These are phyloP conservation scores for Sporothrix pallida DNA, from an alignment of 2,329 filamentous ascomycete species.

Conservation along the genomic window DNA sequence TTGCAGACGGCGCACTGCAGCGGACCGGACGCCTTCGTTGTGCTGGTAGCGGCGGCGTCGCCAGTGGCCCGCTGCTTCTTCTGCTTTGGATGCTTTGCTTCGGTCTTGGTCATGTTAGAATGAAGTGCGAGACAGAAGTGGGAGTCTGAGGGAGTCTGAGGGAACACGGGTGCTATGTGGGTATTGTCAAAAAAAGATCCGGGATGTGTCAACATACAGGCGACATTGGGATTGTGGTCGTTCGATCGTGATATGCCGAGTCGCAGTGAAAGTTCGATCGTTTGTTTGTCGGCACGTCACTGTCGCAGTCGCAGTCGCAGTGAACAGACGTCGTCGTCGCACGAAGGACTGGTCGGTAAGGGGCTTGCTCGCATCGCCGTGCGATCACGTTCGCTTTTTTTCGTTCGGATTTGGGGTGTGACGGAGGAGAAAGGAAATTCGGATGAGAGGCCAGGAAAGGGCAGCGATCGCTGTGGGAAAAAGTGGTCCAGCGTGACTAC, in stretches of 20 bases:
- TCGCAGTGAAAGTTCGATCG: not conserved
- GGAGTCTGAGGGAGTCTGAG: no score
- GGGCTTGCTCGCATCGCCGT: not conserved
- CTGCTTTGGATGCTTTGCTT: not conserved
- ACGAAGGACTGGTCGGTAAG: not conserved
- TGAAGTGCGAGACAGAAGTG: not conserved
- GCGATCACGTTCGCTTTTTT: not conserved
- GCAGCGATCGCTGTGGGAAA: not conserved
- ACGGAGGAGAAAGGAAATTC: not conserved
- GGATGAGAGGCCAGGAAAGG: not conserved
- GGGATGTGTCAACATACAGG: not conserved
- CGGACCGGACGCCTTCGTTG: not conserved
- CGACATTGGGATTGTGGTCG: not conserved
- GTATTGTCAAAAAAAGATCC: not conserved
- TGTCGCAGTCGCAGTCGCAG: not conserved
- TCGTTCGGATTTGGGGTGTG: not conserved
- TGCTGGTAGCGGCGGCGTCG: not conserved
- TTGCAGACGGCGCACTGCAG: constrained; percentile 39
- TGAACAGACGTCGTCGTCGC: not conserved
- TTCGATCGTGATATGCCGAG: not conserved
- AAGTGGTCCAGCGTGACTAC: not conserved
- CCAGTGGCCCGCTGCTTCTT: not conserved
- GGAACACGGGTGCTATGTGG: no score
- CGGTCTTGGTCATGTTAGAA: not conserved
- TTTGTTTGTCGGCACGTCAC: not conserved